These are phyloP conservation scores for Botrytis porri DNA, from an alignment of 2,329 filamentous ascomycete genomes.

Conservation along the genomic window DNA sequence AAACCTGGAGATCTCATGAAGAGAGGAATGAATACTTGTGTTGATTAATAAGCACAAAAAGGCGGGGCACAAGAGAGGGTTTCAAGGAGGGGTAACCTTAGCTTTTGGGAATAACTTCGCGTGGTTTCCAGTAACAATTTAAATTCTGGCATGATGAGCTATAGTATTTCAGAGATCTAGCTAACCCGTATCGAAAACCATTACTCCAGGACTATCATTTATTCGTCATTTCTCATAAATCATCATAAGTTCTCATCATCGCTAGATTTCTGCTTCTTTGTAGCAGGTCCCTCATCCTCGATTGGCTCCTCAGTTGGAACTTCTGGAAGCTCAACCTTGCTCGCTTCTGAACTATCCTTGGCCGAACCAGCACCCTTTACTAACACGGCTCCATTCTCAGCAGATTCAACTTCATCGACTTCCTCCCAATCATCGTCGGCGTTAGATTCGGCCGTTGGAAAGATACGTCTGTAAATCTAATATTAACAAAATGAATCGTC, in stretches of 20 bases:
- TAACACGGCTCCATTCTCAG: slow-evolving; percentile 28
- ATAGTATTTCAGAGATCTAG: not conserved
- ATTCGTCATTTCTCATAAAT: not conserved
- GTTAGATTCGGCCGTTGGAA: slow-evolving; percentile 44
- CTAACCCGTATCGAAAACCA: not conserved
- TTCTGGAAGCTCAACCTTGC: slow-evolving; percentile 38
- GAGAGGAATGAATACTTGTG: not conserved
- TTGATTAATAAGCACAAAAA: slow-evolving; percentile 6
- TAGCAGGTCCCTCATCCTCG: slow-evolving; percentile 34
- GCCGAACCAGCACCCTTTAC: not conserved
- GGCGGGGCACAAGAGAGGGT: not conserved
- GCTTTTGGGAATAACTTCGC: slow-evolving; percentile 1
- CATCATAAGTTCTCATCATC: slow-evolving; percentile 23
- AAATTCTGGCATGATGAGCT: not conserved
- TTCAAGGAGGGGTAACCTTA: slow-evolving; percentile 12
- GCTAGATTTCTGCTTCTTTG: slow-evolving; percentile 40
- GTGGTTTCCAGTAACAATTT: not conserved
- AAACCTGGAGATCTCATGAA: not conserved
- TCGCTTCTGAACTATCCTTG: slow-evolving; percentile 27
- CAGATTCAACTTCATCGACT: slow-evolving; percentile 31
- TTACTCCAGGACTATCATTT: not conserved
- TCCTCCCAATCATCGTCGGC: slow-evolving; percentile 33
- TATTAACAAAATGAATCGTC: slow-evolving; percentile 9
- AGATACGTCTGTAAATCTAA: slow-evolving; percentile 42
- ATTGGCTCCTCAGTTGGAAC: slow-evolving; percentile 40